phyloP scores from a whole-genome alignment of 2,329 filamentous ascomycete species.

The Colletotrichum sp. region DNA sequence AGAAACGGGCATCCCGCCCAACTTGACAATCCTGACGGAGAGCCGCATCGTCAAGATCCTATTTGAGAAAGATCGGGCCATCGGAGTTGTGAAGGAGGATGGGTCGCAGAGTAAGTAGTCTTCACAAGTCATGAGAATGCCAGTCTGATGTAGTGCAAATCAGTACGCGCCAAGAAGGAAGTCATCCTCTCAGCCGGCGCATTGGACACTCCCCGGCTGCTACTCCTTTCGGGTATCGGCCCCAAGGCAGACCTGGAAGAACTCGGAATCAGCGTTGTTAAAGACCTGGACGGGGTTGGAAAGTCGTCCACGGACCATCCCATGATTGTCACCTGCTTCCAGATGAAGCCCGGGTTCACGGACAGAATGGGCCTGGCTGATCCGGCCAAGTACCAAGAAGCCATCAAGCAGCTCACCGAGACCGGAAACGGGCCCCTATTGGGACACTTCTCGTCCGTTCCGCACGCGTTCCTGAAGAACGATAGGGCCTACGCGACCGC shows the following conservation, averaged over 20 bases:
- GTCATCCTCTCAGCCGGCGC: constrained; percentile 71
- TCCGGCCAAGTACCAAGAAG: neutral
- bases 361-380: neutral
- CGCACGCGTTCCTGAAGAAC: constrained; percentile 13
- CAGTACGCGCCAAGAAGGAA: constrained; percentile 59
- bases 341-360: constrained; percentile 10
- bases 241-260: neutral
- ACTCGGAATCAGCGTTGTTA: neutral
- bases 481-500: neutral
- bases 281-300: neutral
- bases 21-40: constrained; percentile 85
- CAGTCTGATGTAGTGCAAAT: rapidly evolving
- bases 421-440: neutral
- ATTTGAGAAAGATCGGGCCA: constrained; percentile 70
- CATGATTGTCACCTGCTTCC: constrained; percentile 10
- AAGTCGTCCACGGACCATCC: constrained; percentile 23
- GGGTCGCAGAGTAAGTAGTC: neutral
- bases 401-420: neutral
- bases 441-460: constrained; percentile 4
- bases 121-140: rapidly evolving
- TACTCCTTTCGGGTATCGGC: constrained; percentile 22
- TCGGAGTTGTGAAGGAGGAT: constrained; percentile 45
- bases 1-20: constrained; percentile 44
- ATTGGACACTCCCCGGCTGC: constrained; percentile 63
- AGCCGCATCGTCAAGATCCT: constrained; percentile 86